A percentile compares a stretch with the other conserved stretches of the same genome.
phyloP scores from a whole-genome alignment of 1,284 basidiomycete species.

The Dichomitus squalens region DNA sequence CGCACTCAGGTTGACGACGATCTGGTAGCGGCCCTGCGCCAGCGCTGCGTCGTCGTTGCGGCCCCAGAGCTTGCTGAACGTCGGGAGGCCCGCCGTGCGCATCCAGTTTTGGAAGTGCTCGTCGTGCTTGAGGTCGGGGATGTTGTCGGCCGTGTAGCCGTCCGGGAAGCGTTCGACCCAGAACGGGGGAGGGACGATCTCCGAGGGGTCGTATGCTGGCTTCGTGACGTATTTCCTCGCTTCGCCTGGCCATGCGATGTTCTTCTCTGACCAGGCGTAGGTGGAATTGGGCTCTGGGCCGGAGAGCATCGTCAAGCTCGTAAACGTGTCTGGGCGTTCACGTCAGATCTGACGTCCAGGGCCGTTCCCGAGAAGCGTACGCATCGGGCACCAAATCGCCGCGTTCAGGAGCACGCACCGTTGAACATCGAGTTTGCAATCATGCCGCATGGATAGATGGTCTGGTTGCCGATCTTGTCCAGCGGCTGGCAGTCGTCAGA shows the following conservation, averaged over 20 bases:
- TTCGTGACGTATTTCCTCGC: constrained; percentile 81
- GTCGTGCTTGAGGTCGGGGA: constrained; percentile 76
- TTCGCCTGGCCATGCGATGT: constrained; percentile 96
- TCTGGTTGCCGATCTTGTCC: constrained; percentile 49
- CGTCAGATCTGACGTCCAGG: not conserved
- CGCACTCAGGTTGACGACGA: constrained; percentile 84
- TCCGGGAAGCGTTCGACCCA: constrained; percentile 78
- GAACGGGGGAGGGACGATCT: constrained; percentile 92
- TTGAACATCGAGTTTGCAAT: constrained; percentile 99
- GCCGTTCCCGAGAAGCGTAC: constrained; percentile 4
- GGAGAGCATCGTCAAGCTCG: constrained; percentile 59
- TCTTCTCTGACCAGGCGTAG: constrained; percentile 80
- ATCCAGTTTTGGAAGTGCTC: constrained; percentile 99
- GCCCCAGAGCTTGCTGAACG: constrained; percentile 94
- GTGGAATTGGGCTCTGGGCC: constrained; percentile 46
- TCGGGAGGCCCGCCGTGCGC: constrained; percentile 95
- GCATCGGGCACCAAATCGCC: no score
- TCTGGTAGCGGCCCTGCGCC: constrained; percentile 74
- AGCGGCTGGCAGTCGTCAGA: constrained; percentile 91
- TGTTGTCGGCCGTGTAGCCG: constrained; percentile 68
- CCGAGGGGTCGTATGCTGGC: constrained; percentile 58
- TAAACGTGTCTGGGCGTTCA: constrained; percentile 70
- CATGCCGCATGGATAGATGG: constrained; percentile 93
- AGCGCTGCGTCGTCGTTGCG: constrained; percentile 85
- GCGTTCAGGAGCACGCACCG: constrained; percentile 51